Conservation (phyloP, 2,329 filamentous ascomycete species). For the Hypoxylon sp. region DNA sequence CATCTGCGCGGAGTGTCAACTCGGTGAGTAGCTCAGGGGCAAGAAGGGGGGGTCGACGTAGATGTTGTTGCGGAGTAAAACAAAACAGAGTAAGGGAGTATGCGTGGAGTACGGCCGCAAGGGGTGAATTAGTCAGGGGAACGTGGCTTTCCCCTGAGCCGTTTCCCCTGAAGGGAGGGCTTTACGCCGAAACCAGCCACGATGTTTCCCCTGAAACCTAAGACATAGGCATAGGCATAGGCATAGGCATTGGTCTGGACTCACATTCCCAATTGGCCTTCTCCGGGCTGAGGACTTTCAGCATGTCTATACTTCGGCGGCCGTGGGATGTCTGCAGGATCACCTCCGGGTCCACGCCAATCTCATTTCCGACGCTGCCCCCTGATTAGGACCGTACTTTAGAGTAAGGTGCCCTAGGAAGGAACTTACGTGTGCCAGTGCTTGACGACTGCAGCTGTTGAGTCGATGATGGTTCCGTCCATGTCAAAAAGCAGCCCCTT, state of each 20-base stretch:
- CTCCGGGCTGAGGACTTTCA: conserved; percentile 83
- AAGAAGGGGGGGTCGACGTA: conserved; percentile 4
- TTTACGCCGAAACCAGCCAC: neutral
- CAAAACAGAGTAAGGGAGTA: conserved; percentile 15
- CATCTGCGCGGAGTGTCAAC: conserved; percentile 68
- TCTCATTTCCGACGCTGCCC: conserved; percentile 80
- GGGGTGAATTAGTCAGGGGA: conserved; percentile 25
- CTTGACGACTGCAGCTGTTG: conserved; percentile 81
- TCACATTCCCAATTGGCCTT: conserved; percentile 95
- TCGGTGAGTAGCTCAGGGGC: neutral
- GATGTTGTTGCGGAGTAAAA: conserved; percentile 22
- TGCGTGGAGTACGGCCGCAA: conserved; percentile 23
- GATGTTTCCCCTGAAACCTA: conserved; percentile 2
- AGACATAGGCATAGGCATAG: conserved; percentile 4
- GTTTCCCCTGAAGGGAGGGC: neutral
- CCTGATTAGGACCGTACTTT: conserved; percentile 10
- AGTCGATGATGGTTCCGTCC: conserved; percentile 89
- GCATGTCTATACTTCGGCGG: conserved; percentile 86
- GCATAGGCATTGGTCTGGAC: conserved; percentile 60
- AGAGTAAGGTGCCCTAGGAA: neutral
- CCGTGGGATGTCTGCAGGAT: conserved; percentile 95
- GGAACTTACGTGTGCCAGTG: conserved; percentile 77
- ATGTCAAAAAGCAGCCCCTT: conserved; percentile 78
- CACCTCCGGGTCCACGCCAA: conserved; percentile 85
- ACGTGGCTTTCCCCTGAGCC: neutral